A percentile compares a stretch with the other conserved stretches of the same genome.
Evolutionary conservation across 1,284 basidiomycete species (phyloP).

Genomic region (Acaromyces ingoldii): DNA sequence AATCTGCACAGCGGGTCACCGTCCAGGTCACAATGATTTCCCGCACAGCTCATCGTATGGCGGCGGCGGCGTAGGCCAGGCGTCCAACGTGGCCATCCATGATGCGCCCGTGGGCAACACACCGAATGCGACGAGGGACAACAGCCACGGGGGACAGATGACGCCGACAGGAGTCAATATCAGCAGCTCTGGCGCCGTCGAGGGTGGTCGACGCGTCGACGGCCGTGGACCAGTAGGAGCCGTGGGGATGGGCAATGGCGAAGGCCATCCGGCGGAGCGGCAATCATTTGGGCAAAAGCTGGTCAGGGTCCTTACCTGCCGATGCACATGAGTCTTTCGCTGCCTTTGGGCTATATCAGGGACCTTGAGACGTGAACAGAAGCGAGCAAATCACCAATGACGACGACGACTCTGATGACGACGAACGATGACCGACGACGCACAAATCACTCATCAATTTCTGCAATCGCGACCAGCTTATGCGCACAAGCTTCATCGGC

Average conservation of each 20-base stretch:
- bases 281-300: conserved; percentile 49
- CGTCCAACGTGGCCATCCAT: conserved; percentile 42
- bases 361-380: too few species aligned
- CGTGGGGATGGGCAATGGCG: conserved; percentile 39
- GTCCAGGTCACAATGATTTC: conserved; percentile 31
- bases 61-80: conserved; percentile 34
- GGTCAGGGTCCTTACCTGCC: conserved; percentile 50
- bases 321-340: conserved; percentile 49
- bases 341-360: too few species aligned
- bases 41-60: conserved; percentile 24
- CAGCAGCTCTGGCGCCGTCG: conserved; percentile 21
- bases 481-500: too few species aligned
- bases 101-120: conserved; percentile 32
- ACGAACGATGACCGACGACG: too few species aligned
- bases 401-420: too few species aligned
- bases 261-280: conserved; percentile 30
- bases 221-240: conserved; percentile 21
- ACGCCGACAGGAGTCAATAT: conserved; percentile 14
- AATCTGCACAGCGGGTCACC: conserved; percentile 9
- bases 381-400: too few species aligned
- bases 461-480: too few species aligned
- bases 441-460: too few species aligned
- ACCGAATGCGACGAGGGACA: conserved; percentile 15
- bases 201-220: conserved; percentile 25
- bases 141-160: conserved; percentile 30